Percentiles rank a stretch among this genome's conserved stretches.
These are phyloP conservation scores for Chaetoceros muelleri DNA, from an alignment of 108 stramenopile genomes.

Conservation along the genomic window DNA sequence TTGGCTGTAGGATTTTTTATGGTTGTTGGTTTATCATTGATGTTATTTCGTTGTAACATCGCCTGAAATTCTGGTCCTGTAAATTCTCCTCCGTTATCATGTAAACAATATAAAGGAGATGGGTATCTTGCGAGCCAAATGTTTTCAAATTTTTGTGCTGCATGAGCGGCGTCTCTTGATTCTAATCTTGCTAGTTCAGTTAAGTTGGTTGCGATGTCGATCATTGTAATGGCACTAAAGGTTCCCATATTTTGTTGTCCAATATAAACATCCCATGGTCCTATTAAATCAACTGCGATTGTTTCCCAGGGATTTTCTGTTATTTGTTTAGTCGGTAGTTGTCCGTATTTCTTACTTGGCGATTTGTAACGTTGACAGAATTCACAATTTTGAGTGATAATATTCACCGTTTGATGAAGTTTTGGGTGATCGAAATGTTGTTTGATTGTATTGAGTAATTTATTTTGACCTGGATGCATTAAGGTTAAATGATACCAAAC, in stretches of 20 bases:
- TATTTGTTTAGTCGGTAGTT: conserved; percentile 10
- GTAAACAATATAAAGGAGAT: conserved; percentile 7
- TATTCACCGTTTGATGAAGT: conserved; percentile 1
- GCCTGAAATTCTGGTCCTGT: conserved; percentile 22
- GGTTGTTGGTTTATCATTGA: conserved; percentile 18
- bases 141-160: conserved; percentile 21
- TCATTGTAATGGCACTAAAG: conserved; percentile 11
- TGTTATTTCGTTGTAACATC: conserved; percentile 14
- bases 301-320: conserved; percentile 15
- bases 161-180: conserved; percentile 12
- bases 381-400: conserved; percentile 4
- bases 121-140: conserved; percentile 36
- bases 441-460: conserved; percentile 7
- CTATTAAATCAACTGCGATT: conserved; percentile 26
- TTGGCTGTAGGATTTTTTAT: conserved; percentile 34
- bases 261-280: conserved; percentile 23
- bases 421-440: conserved; percentile 6
- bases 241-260: neutral
- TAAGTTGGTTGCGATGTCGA: conserved; percentile 15
- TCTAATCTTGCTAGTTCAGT: conserved; percentile 9
- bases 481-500: conserved; percentile 23
- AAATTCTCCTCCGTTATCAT: conserved; percentile 41
- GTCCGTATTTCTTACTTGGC: conserved; percentile 12
- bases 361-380: conserved; percentile 13
- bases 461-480: conserved; percentile 14